Percentiles rank a stretch among this genome's conserved stretches.
Evolutionary conservation across 2,329 filamentous ascomycete genomes (phyloP).

Genomic region (Colletotrichum tamarilloi): DNA sequence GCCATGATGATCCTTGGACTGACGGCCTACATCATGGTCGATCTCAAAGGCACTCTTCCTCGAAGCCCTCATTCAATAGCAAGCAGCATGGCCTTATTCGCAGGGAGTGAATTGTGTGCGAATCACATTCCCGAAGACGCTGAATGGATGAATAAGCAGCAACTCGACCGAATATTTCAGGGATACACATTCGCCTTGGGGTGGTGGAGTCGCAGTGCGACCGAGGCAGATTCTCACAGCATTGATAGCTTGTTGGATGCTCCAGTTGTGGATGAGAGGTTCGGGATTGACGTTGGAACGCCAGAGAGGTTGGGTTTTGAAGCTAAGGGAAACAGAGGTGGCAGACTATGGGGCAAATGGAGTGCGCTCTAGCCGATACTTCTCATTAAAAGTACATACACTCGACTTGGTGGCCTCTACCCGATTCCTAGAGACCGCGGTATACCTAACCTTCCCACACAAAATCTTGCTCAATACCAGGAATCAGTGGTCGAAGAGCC

Average conservation of each 20-base stretch:
- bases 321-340: neutral
- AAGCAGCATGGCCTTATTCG: neutral
- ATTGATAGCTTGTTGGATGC: neutral
- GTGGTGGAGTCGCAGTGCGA: neutral
- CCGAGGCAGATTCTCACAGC: neutral
- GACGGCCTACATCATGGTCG: neutral
- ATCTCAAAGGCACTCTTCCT: neutral
- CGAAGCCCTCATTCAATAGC: neutral
- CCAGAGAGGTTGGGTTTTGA: neutral
- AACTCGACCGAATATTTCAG: neutral
- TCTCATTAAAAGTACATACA: neutral
- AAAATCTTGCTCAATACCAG: constrained; percentile 51
- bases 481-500: constrained; percentile 55
- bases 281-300: neutral
- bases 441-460: constrained; percentile 51
- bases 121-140: neutral
- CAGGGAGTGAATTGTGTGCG: neutral
- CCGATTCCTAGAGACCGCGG: neutral
- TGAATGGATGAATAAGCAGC: neutral
- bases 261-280: neutral
- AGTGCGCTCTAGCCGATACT: neutral
- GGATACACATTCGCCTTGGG: neutral
- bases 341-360: neutral
- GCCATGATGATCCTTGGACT: neutral
- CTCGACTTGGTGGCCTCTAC: neutral